A percentile compares a stretch with the other conserved stretches of the same genome.
These are phyloP conservation scores for Cystobasidium sp. DNA, from an alignment of 1,284 basidiomycete species.

Conservation along the genomic window DNA sequence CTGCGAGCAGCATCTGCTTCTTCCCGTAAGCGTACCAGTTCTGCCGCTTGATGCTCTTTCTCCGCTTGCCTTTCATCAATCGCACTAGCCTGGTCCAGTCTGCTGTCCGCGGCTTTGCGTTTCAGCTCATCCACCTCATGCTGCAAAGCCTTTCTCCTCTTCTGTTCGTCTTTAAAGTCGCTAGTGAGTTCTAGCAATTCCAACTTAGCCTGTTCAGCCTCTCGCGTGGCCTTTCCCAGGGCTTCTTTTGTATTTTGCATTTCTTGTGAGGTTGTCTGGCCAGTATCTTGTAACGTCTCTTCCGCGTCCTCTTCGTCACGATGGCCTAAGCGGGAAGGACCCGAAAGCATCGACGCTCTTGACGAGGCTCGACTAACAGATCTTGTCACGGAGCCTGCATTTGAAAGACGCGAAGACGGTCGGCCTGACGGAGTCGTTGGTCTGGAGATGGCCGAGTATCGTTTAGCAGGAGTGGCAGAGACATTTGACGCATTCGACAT, in stretches of 20 bases:
- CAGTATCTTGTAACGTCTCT: slow-evolving; percentile 51
- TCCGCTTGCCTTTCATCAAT: slow-evolving; percentile 56
- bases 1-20: slow-evolving; percentile 40
- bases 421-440: slow-evolving; percentile 32
- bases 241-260: slow-evolving; percentile 63
- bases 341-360: slow-evolving; percentile 46
- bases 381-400: slow-evolving; percentile 13
- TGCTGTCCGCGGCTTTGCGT: slow-evolving; percentile 55
- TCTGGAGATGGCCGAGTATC: slow-evolving; percentile 28
- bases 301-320: slow-evolving; percentile 56
- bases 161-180: slow-evolving; percentile 33
- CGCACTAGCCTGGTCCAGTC: slow-evolving; percentile 52
- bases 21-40: slow-evolving; percentile 46
- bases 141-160: slow-evolving; percentile 62
- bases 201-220: slow-evolving; percentile 59
- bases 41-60: slow-evolving; percentile 58
- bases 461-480: slow-evolving; percentile 18
- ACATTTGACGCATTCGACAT: neutral
- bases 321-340: slow-evolving; percentile 50
- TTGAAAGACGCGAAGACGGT: slow-evolving; percentile 38
- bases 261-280: slow-evolving; percentile 55
- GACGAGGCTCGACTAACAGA: slow-evolving; percentile 40
- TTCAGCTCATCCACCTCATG: slow-evolving; percentile 63
- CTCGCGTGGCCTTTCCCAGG: slow-evolving; percentile 59
- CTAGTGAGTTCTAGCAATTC: slow-evolving; percentile 38